Base-by-base conservation (phyloP, 441 rosid species). In the Syzygium malaccense region DNA sequence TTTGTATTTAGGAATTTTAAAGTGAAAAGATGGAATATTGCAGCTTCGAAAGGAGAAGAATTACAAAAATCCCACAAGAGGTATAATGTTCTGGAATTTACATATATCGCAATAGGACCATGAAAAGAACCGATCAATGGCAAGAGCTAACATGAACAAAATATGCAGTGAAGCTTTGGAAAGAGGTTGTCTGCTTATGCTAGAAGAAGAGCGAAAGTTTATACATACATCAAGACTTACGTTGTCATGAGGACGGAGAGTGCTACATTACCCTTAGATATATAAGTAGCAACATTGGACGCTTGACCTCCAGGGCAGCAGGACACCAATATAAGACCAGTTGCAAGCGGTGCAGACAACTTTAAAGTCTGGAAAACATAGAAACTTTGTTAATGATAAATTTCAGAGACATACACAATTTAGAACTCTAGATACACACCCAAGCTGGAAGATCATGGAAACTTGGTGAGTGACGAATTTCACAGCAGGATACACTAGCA, bases 221-320 rank as follows among this genome's bases (percentile, higher is more conserved):
- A 85, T 78, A 86, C 28, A 83, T 19, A 87, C 30, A 26, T 57
- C 33, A 66, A 88, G 11, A 90, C 93, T 88, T 95, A 96, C 99
- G 98, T 98, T 87, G 98, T 98, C 99, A 96, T 96, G 56, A 98
- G 99, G 87, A 96, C 99, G 48, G 99, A 98, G 89, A 98, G 98
- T 7, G 99, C 99, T n/a, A 96, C 98, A 86, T 97, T 96, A 86
- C 99, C 99, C 89, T 95, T 97, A 14, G 98, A 97, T 91, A 96
- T 96, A 90, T 95, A 96, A 84, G 99, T 97, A 37, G 99, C 98
- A 89, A 97, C 99, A 88, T 97, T 97, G 25, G 99, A 96, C 11
- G 99, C 99, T 91, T 97, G 99, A 89, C 99, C 99, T 87, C 98
- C 98, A 85, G 99, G 99, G 92, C 99, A 98, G 93, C 99, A 98